Conservation (phyloP, 2,329 filamentous ascomycete species). For the Cytospora schulzeri region DNA sequence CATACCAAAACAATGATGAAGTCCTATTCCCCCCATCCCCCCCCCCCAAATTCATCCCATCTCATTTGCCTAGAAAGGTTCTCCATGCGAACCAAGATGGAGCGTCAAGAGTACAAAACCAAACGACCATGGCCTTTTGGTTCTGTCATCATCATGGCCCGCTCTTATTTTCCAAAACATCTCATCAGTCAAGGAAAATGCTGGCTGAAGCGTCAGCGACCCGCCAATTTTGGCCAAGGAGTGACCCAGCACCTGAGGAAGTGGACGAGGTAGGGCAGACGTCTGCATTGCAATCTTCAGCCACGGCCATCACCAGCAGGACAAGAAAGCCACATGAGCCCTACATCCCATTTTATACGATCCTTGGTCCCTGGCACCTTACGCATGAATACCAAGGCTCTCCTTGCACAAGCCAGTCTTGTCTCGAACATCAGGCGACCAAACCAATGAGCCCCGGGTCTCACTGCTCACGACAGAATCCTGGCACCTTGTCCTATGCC, state of each 20-base stretch:
- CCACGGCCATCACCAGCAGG: background rate
- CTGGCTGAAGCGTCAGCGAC: constrained; percentile 11
- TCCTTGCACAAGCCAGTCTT: constrained; percentile 22
- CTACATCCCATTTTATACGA: constrained; percentile 14
- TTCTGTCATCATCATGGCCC: constrained; percentile 12
- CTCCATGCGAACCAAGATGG: constrained; percentile 15
- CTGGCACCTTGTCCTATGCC: constrained; percentile 2
- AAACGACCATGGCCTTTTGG: constrained; percentile 7
- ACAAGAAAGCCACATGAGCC: constrained; percentile 2
- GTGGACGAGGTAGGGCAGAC: background rate
- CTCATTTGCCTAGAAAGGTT: background rate
- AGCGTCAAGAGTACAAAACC: constrained; percentile 6
- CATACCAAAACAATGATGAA: background rate
- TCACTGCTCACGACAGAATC: background rate
- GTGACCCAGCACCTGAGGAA: constrained; percentile 1
- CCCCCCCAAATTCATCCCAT: no score
- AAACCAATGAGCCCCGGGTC: constrained; percentile 16
- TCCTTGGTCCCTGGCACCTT: constrained; percentile 7
- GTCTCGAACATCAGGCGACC: constrained; percentile 25
- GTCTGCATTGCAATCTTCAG: background rate
- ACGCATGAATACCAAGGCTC: constrained; percentile 13
- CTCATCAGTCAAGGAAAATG: constrained; percentile 15
- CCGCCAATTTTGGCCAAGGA: constrained; percentile 3
- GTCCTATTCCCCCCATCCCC: background rate
- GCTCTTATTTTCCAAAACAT: constrained; percentile 2